phyloP scores from a whole-genome alignment of 2,329 filamentous ascomycete genomes.

The Exutisphaerella laricina region DNA sequence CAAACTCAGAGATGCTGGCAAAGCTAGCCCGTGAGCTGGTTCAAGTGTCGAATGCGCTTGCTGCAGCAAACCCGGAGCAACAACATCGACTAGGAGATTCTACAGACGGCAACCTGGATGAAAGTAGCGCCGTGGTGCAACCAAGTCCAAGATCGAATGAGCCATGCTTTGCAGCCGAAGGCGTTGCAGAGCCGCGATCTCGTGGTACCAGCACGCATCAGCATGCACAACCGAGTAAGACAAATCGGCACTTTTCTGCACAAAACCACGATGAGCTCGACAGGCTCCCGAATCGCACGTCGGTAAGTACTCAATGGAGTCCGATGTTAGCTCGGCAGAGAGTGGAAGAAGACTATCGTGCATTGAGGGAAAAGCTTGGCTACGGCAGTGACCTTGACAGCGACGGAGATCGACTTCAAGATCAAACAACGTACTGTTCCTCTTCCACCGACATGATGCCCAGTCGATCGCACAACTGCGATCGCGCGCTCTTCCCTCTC shows the following conservation, averaged over 20 bases:
- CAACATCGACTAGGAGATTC: not conserved
- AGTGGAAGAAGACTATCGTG: constrained; percentile 2
- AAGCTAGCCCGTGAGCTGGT: constrained; percentile 26
- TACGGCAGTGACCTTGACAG: not conserved
- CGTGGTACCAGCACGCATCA: no score
- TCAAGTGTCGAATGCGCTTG: constrained; percentile 23
- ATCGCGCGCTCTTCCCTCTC: no score
- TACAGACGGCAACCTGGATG: not conserved
- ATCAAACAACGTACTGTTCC: no score
- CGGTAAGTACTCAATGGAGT: not conserved
- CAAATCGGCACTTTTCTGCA: no score
- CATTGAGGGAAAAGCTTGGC: not conserved
- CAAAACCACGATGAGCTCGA: not conserved
- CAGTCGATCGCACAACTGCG: no score
- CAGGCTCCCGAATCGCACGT: not conserved
- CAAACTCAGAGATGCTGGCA: constrained; percentile 17
- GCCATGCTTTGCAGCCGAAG: no score
- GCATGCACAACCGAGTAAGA: no score
- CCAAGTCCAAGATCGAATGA: no score
- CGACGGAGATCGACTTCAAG: not conserved
- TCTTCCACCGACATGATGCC: no score
- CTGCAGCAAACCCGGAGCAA: constrained; percentile 2
- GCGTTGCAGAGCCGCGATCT: no score
- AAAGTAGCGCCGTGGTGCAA: no score
- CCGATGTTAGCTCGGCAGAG: not conserved